These are phyloP conservation scores for Pyrus hybrid DNA, from an alignment of 331 rosid genomes.

Conservation along the genomic window DNA sequence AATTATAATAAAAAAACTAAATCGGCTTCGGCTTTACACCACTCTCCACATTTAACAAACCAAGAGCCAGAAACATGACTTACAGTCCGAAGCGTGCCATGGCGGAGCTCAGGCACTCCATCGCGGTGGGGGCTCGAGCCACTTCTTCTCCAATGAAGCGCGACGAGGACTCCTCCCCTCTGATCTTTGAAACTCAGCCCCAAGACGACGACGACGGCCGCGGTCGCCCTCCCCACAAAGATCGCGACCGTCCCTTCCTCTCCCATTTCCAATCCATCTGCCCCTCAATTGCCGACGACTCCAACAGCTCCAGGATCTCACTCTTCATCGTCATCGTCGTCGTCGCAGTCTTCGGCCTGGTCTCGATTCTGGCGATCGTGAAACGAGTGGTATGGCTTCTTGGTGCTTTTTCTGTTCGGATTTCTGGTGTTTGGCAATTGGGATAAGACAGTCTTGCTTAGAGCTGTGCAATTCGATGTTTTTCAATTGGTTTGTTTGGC, in stretches of 20 bases:
- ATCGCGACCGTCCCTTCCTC: slow-evolving; percentile 66
- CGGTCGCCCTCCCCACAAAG: slow-evolving; percentile 61
- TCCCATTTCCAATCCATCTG: slow-evolving; percentile 41
- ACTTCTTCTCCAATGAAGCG: slow-evolving; percentile 86
- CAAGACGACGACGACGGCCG: slow-evolving; percentile 33
- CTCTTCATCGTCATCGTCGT: slow-evolving; percentile 29
- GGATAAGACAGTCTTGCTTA: background rate
- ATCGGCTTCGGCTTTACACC: background rate
- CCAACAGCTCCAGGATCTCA: slow-evolving; percentile 75
- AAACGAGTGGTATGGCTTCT: slow-evolving; percentile 40
- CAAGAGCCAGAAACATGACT: slow-evolving; percentile 6
- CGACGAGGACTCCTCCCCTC: slow-evolving; percentile 65
- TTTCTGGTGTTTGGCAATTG: background rate
- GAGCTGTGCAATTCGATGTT: background rate
- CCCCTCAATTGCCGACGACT: slow-evolving; percentile 58
- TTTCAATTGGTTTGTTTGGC: background rate
- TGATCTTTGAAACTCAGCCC: slow-evolving; percentile 35
- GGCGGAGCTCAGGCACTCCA: slow-evolving; percentile 89
- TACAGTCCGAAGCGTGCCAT: slow-evolving; percentile 54
- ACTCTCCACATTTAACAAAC: background rate
- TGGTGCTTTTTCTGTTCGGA: background rate
- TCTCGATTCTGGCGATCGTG: slow-evolving; percentile 49
- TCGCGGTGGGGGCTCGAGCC: slow-evolving; percentile 61
- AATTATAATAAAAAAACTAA: background rate
- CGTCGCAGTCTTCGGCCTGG: slow-evolving; percentile 32